Percentiles rank a stretch among this genome's conserved stretches.
These are phyloP conservation scores for Hypomyces perniciosus DNA, from an alignment of 2,329 filamentous ascomycete genomes.

Conservation along the genomic window DNA sequence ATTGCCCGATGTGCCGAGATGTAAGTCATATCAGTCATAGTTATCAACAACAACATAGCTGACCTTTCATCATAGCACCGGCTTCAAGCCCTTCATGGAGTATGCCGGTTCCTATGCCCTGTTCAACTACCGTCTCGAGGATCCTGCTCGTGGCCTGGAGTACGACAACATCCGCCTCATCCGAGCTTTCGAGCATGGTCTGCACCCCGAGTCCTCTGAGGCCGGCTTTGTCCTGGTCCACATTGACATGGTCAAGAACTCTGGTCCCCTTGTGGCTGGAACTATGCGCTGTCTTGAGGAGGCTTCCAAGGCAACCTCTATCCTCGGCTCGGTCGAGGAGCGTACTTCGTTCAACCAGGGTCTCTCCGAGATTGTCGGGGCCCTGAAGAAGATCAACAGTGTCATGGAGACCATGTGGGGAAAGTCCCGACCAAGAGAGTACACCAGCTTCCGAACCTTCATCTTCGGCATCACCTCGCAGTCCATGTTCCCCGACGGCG, in stretches of 20 bases:
- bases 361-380: slow-evolving; percentile 53
- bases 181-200: slow-evolving; percentile 83
- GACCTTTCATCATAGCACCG: slow-evolving; percentile 35
- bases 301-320: slow-evolving; percentile 25
- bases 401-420: slow-evolving; percentile 92
- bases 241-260: slow-evolving; percentile 90
- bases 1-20: slow-evolving; percentile 79
- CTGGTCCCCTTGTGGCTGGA: slow-evolving; percentile 69
- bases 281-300: slow-evolving; percentile 61
- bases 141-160: slow-evolving; percentile 50
- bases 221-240: slow-evolving; percentile 95
- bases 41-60: background rate
- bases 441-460: slow-evolving; percentile 89
- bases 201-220: slow-evolving; percentile 81
- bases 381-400: slow-evolving; percentile 60
- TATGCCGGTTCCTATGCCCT: slow-evolving; percentile 65
- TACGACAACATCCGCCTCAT: slow-evolving; percentile 73
- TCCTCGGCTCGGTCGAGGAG: slow-evolving; percentile 23
- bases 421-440: slow-evolving; percentile 75
- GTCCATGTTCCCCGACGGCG: slow-evolving; percentile 89
- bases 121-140: slow-evolving; percentile 59
- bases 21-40: slow-evolving; percentile 50
- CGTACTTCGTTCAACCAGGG: slow-evolving; percentile 59
- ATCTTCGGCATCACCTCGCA: slow-evolving; percentile 95
- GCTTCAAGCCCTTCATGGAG: slow-evolving; percentile 91